phyloP scores from a whole-genome alignment of 225 moss, liverwort and hornwort genomes.

The Neckera pumila region DNA sequence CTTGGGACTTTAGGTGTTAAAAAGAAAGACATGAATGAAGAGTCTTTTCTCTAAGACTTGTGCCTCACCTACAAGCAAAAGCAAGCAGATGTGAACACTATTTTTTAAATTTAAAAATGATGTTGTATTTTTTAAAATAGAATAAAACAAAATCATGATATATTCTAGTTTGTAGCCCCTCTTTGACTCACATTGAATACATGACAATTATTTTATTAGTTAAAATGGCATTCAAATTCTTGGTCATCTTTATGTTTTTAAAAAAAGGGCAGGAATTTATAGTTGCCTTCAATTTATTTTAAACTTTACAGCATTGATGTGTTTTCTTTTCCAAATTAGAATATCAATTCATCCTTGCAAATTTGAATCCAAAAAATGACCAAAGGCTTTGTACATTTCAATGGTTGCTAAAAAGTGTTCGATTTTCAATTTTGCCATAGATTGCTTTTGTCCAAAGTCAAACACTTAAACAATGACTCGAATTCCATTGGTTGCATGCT shows the following conservation, averaged over 20 bases:
- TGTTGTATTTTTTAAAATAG: background rate
- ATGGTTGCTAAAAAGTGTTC: background rate
- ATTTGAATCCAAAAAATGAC: background rate
- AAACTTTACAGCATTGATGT: background rate
- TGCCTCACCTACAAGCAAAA: accelerated
- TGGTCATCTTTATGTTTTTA: background rate
- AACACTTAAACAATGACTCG: background rate
- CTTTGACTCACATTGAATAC: background rate
- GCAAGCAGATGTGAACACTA: accelerated
- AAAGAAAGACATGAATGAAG: too few species aligned
- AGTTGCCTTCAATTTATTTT: background rate
- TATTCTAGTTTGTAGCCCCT: too few species aligned
- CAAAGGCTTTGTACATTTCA: background rate
- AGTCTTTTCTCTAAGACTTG: accelerated
- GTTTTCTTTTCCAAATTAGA: accelerated
- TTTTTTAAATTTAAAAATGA: background rate
- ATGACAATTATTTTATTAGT: background rate
- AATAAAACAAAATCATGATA: background rate
- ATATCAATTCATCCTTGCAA: background rate
- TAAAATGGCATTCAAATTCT: background rate
- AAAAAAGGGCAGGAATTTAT: accelerated
- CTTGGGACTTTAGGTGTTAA: background rate
- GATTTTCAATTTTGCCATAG: background rate
- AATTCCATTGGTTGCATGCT: background rate
- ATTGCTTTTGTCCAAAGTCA: background rate